phyloP scores from a whole-genome alignment of 2,329 filamentous ascomycete genomes.

The Pseudocercospora cruenta region DNA sequence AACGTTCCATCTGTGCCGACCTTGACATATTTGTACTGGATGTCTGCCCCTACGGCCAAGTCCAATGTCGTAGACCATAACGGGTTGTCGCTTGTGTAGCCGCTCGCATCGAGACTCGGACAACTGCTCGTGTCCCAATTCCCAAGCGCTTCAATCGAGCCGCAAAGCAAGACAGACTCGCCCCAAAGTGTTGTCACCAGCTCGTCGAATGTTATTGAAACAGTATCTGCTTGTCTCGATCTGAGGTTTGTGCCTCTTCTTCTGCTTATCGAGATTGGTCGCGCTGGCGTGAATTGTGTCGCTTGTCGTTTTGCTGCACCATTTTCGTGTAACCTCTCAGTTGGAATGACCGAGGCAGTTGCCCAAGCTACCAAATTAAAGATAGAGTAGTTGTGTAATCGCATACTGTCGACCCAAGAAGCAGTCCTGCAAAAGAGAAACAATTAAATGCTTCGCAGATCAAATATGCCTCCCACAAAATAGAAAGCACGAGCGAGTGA shows the following conservation, averaged over 20 bases:
- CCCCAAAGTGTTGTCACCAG: conserved; percentile 61
- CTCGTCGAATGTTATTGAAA: conserved; percentile 67
- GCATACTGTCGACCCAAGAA: conserved; percentile 15
- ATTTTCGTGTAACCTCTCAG: conserved; percentile 14
- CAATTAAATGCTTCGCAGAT: conserved; percentile 3
- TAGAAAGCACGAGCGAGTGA: conserved; percentile 9
- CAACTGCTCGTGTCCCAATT: conserved; percentile 61
- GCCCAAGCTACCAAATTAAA: conserved; percentile 22
- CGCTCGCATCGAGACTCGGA: conserved; percentile 59
- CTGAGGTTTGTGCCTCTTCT: neutral
- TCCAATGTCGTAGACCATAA: conserved; percentile 64
- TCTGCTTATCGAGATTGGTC: conserved; percentile 14
- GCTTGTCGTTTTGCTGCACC: conserved; percentile 5
- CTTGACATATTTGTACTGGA: conserved; percentile 66
- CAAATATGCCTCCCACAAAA: neutral
- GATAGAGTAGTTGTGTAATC: conserved; percentile 18
- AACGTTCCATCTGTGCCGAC: conserved; percentile 59
- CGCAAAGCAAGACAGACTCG: conserved; percentile 67
- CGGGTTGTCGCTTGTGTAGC: conserved; percentile 63
- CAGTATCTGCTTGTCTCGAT: conserved; percentile 35
- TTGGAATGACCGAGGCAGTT: conserved; percentile 23
- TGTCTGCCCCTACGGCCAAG: conserved; percentile 58
- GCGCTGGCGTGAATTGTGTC: conserved; percentile 11
- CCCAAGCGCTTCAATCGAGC: conserved; percentile 63
- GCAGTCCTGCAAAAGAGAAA: neutral